phyloP scores from a whole-genome alignment of 2,329 filamentous ascomycete species.

The Trichoderma koningii region DNA sequence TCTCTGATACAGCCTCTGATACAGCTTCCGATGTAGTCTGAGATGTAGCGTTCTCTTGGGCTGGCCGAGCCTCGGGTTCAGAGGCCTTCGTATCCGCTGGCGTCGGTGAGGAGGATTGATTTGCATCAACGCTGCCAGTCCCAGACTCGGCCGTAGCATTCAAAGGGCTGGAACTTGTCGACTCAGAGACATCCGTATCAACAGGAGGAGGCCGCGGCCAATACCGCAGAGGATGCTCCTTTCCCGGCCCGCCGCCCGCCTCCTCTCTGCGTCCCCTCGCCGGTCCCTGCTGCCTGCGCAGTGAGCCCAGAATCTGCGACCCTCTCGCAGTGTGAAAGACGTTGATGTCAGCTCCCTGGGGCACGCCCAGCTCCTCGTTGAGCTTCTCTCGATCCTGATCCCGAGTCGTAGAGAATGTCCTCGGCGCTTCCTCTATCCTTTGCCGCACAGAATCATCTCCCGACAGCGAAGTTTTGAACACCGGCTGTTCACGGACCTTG shows the following conservation, averaged over 20 bases:
- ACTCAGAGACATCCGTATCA: constrained; percentile 7
- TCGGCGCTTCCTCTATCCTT: constrained; percentile 16
- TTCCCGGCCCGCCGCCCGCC: constrained; percentile 30
- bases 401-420: constrained; percentile 21
- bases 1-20: neutral
- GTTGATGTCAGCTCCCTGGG: constrained; percentile 48
- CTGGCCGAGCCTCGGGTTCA: neutral
- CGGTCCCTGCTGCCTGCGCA: constrained; percentile 35
- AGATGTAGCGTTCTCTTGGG: neutral
- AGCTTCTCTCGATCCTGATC: neutral
- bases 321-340: constrained; percentile 52
- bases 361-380: constrained; percentile 40
- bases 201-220: constrained; percentile 38
- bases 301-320: constrained; percentile 47
- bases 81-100: neutral
- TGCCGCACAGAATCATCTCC: neutral
- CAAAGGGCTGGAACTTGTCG: neutral
- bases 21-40: neutral
- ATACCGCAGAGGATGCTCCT: constrained; percentile 44
- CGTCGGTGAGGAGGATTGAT: constrained; percentile 12
- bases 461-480: neutral
- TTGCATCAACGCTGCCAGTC: neutral
- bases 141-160: neutral
- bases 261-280: constrained; percentile 16
- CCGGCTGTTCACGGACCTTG: neutral